Conservation (phyloP, 441 rosid genomes). For the Kokia cookei region DNA sequence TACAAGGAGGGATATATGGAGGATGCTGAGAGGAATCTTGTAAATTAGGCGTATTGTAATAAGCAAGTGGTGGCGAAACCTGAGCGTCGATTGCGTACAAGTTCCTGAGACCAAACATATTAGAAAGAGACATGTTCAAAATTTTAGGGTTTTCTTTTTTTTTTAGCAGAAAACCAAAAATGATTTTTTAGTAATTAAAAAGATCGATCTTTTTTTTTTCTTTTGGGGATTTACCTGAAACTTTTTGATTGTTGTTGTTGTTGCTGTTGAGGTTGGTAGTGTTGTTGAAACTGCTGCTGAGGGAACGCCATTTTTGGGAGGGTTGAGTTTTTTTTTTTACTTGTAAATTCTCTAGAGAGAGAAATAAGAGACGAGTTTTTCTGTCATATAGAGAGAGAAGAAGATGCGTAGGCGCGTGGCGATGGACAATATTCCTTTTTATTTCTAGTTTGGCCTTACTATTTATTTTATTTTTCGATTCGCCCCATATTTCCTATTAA, state of each 20-base stretch:
- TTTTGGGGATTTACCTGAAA: constrained; percentile 22
- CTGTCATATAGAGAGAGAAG: not conserved
- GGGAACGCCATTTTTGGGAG: constrained; percentile 38
- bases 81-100: constrained; percentile 44
- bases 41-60: constrained; percentile 30
- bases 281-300: constrained; percentile 32
- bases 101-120: constrained; percentile 26
- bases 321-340: not conserved
- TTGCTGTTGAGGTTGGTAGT: constrained; percentile 21
- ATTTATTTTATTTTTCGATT: not conserved
- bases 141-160: not conserved
- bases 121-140: not conserved
- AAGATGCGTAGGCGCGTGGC: constrained; percentile 13
- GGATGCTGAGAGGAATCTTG: constrained; percentile 76
- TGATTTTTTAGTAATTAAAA: not conserved
- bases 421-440: constrained; percentile 10
- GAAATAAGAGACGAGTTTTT: not conserved
- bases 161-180: not conserved
- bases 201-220: not conserved
- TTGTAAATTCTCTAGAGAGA: not conserved
- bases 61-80: constrained; percentile 41
- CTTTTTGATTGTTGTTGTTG: constrained; percentile 28
- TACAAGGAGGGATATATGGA: constrained; percentile 85
- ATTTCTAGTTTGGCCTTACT: not conserved
- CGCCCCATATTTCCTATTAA: not conserved